phyloP scores from a whole-genome alignment of 2,329 filamentous ascomycete species.

The Penicillium sp. region DNA sequence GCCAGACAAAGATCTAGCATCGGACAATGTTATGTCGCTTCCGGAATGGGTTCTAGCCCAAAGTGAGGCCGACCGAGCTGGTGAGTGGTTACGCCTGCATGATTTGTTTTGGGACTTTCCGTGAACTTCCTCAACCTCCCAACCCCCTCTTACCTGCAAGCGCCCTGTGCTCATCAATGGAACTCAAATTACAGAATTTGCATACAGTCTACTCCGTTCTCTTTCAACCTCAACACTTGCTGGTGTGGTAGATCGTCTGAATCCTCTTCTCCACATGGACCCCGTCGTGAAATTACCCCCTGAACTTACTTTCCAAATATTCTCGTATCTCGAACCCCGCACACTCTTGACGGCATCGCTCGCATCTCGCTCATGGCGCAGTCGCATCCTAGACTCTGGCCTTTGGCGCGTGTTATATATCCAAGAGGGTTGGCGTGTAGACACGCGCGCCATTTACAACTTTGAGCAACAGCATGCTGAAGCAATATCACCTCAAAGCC shows the following conservation, averaged over 20 bases:
- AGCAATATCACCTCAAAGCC: constrained; percentile 42
- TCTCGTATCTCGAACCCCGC: constrained; percentile 79
- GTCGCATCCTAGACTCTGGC: constrained; percentile 77
- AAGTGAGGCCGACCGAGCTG: constrained; percentile 59
- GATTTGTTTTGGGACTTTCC: constrained; percentile 1
- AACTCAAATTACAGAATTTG: constrained; percentile 64
- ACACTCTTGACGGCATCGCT: constrained; percentile 79
- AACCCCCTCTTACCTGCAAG: constrained; percentile 14
- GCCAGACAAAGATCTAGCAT: constrained; percentile 43
- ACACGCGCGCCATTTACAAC: constrained; percentile 64
- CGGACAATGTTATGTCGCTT: constrained; percentile 49
- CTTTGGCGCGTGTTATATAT: constrained; percentile 85
- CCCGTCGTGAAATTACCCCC: constrained; percentile 83
- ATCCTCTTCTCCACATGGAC: constrained; percentile 87
- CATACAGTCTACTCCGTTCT: constrained; percentile 75
- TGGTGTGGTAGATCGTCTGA: constrained; percentile 77
- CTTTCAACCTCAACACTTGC: constrained; percentile 80
- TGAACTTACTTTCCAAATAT: constrained; percentile 87
- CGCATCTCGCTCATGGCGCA: constrained; percentile 80
- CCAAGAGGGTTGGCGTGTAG: constrained; percentile 81
- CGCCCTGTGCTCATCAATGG: constrained; percentile 23
- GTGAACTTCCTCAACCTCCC: constrained; percentile 2
- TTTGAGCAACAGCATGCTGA: constrained; percentile 63
- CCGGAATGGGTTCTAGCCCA: constrained; percentile 60
- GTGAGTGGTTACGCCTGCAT: constrained; percentile 42